Conservation (phyloP, 495 filamentous ascomycete species). For the Pseudomonodictys pantanalensis region DNA sequence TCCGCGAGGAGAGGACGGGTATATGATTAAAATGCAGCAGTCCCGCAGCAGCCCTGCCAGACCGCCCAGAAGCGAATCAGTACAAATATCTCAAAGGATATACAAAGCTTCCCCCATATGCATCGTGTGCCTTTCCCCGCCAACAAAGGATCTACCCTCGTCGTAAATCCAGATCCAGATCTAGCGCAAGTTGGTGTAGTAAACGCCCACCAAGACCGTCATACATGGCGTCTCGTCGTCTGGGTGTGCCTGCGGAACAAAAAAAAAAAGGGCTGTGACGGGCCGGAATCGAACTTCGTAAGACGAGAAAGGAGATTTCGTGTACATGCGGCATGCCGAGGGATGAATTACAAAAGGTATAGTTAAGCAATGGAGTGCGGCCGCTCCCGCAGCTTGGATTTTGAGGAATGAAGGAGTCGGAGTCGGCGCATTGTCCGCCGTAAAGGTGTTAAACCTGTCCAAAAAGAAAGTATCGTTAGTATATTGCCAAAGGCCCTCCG, state of each 20-base stretch:
- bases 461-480: slow-evolving; percentile 17
- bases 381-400: slow-evolving; percentile 1
- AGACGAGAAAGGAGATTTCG: slow-evolving; percentile 12
- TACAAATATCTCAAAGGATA: slow-evolving; percentile 4
- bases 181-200: no score
- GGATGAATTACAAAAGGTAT: slow-evolving; percentile 18
- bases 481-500: not conserved
- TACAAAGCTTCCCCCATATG: not conserved
- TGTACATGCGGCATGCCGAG: not conserved
- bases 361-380: slow-evolving; percentile 19
- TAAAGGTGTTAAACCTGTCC: slow-evolving; percentile 24
- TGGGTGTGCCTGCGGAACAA: not conserved
- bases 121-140: not conserved
- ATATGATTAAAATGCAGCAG: slow-evolving; percentile 13
- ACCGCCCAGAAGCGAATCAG: not conserved
- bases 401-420: slow-evolving; percentile 28
- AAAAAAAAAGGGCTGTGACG: not conserved
- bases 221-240: slow-evolving; percentile 21
- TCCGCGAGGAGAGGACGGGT: slow-evolving; percentile 2
- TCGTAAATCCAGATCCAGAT: no score
- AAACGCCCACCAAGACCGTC: slow-evolving; percentile 1
- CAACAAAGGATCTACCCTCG: no score
- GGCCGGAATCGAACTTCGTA: not conserved
- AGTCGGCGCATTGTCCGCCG: slow-evolving; percentile 28
- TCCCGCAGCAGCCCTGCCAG: not conserved